Evolutionary conservation across 1,139 yeast species (phyloP).

Genomic region (Spencermartinsiella ligniputridi): DNA sequence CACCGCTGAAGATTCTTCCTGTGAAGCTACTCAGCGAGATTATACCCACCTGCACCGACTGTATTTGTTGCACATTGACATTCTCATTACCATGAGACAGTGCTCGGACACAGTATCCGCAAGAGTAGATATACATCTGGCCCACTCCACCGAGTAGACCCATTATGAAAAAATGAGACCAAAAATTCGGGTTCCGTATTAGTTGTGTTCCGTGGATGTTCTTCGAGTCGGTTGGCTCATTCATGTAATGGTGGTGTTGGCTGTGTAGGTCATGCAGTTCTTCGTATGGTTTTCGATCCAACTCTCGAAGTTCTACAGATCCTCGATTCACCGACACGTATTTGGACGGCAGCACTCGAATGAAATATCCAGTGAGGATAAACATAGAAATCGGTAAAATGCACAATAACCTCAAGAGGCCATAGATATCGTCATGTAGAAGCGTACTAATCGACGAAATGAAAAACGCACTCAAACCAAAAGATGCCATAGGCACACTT

Average conservation of each 20-base stretch:
- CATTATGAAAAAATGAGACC: conserved; percentile 43
- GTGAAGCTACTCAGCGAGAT: conserved; percentile 62
- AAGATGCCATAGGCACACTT: conserved; percentile 41
- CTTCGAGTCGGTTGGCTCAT: conserved; percentile 3
- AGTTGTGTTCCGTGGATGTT: conserved; percentile 28
- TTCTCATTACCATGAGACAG: conserved; percentile 18
- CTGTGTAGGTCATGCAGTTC: conserved; percentile 2
- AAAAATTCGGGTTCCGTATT: conserved; percentile 28
- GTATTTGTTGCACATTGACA: conserved; percentile 36
- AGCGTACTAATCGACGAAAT: conserved; percentile 33
- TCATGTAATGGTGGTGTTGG: conserved; percentile 1
- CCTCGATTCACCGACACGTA: conserved; percentile 17
- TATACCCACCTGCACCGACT: conserved; percentile 68
- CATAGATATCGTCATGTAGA: conserved; percentile 31
- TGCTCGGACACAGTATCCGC: conserved; percentile 68
- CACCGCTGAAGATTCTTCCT: conserved; percentile 68
- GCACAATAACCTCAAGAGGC: conserved; percentile 32
- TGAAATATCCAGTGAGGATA: conserved; percentile 24
- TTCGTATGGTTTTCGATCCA: conserved; percentile 5
- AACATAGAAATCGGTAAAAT: conserved; percentile 30
- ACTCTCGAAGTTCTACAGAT: conserved; percentile 8
- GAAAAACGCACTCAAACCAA: conserved; percentile 39
- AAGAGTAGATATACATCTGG: conserved; percentile 70
- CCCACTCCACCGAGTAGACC: conserved; percentile 70
- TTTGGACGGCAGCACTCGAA: conserved; percentile 18